Percentiles rank a stretch among this genome's conserved stretches.
phyloP scores from a whole-genome alignment of 345 rosid species.

The Theobroma cacao region DNA sequence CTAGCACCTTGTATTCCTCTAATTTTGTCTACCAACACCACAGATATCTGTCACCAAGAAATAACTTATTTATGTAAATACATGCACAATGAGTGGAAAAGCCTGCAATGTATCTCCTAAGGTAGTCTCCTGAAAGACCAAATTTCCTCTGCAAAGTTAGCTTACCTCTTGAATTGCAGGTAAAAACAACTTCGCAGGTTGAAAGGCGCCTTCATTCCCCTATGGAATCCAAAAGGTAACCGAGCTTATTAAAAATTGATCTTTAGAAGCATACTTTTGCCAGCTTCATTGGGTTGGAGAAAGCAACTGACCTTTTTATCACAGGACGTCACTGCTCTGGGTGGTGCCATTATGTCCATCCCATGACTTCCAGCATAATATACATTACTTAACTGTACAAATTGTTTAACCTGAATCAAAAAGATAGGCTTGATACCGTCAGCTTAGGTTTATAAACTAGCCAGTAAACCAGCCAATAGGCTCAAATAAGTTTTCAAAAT shows the following conservation, averaged over 20 bases:
- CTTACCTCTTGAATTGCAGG: slow-evolving; percentile 38
- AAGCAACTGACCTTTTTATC: slow-evolving; percentile 23
- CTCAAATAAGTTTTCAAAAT: neutral
- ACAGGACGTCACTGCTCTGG: slow-evolving; percentile 15
- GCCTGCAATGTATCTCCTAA: too few relatives aligned
- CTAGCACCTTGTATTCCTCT: slow-evolving; percentile 31
- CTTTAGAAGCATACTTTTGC: neutral
- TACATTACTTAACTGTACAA: slow-evolving; percentile 36
- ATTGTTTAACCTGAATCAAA: slow-evolving; percentile 29
- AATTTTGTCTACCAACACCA: slow-evolving; percentile 24
- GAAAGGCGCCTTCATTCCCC: slow-evolving; percentile 34
- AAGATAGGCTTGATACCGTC: neutral
- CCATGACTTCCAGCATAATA: slow-evolving; percentile 55
- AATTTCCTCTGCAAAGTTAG: neutral
- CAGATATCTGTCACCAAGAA: slow-evolving; percentile 19
- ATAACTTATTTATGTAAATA: neutral
- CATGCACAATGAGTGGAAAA: neutral
- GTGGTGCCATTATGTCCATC: slow-evolving; percentile 39
- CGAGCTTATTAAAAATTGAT: neutral
- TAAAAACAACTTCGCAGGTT: slow-evolving; percentile 38
- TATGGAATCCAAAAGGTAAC: neutral
- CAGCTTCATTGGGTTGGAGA: neutral
- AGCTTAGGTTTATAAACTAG: neutral
- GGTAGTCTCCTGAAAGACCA: neutral
- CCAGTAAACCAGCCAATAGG: neutral